These are phyloP conservation scores for Fragaria iinumae DNA, from an alignment of 306 rosid species.

Conservation along the genomic window DNA sequence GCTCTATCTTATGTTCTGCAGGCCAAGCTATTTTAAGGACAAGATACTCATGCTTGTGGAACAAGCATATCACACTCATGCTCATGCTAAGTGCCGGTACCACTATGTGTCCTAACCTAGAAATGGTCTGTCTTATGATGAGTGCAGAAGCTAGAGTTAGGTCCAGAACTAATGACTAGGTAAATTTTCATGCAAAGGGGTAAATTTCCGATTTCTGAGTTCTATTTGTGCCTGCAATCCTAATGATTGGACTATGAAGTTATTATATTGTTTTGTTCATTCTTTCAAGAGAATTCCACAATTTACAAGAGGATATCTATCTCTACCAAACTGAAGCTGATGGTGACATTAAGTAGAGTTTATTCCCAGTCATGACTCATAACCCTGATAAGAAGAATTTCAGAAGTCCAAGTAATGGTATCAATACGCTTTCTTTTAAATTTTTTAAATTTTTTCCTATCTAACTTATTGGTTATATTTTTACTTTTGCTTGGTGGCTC, in stretches of 20 bases:
- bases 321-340: constrained; percentile 11
- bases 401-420: constrained; percentile 6
- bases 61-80: constrained; percentile 20
- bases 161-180: not conserved
- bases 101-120: not conserved
- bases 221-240: not conserved
- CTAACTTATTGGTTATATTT: constrained; percentile 8
- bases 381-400: constrained; percentile 8
- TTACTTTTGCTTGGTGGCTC: constrained; percentile 28
- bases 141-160: not conserved
- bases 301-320: constrained; percentile 21
- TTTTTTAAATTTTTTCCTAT: not conserved
- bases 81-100: constrained; percentile 1
- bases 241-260: constrained; percentile 12
- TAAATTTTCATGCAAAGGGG: not conserved
- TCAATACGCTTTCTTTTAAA: not conserved
- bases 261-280: not conserved
- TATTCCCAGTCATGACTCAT: constrained; percentile 1
- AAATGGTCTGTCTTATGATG: constrained; percentile 6
- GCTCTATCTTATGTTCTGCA: constrained; percentile 29
- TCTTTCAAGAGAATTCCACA: constrained; percentile 13
- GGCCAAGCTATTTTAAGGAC: constrained; percentile 17
- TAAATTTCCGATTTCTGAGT: not conserved
- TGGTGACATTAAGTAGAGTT: not conserved
- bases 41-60: constrained; percentile 25